Percentiles rank a stretch among this genome's conserved stretches.
phyloP scores from a whole-genome alignment of 345 rosid species.

The Brassica carinata region DNA sequence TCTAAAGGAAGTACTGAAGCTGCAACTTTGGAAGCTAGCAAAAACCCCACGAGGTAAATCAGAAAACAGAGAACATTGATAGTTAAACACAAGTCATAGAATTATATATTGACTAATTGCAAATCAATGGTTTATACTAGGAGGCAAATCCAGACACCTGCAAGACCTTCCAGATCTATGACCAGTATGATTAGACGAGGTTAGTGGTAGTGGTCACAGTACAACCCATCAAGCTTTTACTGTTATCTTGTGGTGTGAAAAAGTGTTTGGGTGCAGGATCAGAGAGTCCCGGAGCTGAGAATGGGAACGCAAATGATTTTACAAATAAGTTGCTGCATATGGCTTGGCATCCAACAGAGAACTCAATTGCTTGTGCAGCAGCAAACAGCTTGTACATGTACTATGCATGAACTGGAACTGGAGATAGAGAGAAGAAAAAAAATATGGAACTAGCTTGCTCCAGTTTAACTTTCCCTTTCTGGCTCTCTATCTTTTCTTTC shows the following conservation, averaged over 20 bases:
- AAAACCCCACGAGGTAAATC: conserved; percentile 95
- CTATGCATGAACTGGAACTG: conserved; percentile 60
- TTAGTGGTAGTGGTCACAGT: conserved; percentile 40
- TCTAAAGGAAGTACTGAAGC: conserved; percentile 80
- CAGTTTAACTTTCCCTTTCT: conserved; percentile 24
- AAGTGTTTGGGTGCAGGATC: conserved; percentile 63
- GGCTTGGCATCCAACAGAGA: conserved; percentile 98
- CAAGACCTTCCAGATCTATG: conserved; percentile 88
- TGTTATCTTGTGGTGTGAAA: neutral
- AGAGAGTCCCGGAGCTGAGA: conserved; percentile 74
- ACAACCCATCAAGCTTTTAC: neutral
- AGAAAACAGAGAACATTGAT: conserved; percentile 2
- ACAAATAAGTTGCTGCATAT: conserved; percentile 91
- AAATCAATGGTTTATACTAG: conserved; percentile 19
- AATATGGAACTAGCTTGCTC: conserved; percentile 30
- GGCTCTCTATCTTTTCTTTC: neutral
- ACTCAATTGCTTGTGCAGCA: conserved; percentile 97
- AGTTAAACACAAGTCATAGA: neutral
- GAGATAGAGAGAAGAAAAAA: conserved; percentile 11
- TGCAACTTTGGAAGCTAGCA: conserved; percentile 97
- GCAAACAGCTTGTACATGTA: conserved; percentile 99
- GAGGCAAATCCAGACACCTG: conserved; percentile 86
- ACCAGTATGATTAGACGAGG: conserved; percentile 94
- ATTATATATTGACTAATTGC: conserved; percentile 4
- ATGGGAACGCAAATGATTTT: conserved; percentile 91